phyloP scores from a whole-genome alignment of 169 alveolate genomes.

The Eimeria tenella region DNA sequence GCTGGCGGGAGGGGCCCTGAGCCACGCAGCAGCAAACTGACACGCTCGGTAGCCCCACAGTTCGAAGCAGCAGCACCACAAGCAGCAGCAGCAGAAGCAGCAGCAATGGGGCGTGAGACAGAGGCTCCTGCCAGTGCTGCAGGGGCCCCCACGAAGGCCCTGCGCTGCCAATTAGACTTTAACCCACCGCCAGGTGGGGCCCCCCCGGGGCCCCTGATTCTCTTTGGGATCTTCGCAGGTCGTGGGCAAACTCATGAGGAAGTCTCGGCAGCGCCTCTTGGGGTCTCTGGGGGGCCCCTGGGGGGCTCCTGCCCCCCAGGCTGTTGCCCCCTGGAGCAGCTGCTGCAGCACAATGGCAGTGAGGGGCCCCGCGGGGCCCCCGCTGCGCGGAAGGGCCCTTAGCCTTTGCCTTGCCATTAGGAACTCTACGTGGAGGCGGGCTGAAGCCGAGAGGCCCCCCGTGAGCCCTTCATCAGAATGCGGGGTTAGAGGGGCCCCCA shows the following conservation, averaged over 20 bases:
- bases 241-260: constrained; percentile 13
- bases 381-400: constrained; percentile 10
- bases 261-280: background rate
- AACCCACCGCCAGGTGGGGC: constrained; percentile 26
- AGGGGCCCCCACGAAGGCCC: no score
- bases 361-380: background rate
- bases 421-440: background rate
- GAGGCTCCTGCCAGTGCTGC: no score
- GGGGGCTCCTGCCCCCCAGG: background rate
- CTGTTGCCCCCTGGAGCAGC: background rate
- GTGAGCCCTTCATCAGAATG: background rate
- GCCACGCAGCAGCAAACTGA: constrained; percentile 13
- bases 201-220: constrained; percentile 46
- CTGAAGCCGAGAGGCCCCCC: background rate
- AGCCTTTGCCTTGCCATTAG: background rate
- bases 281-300: background rate
- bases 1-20: constrained; percentile 26
- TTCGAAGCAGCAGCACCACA: background rate
- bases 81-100: constrained; percentile 22
- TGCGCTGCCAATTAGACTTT: background rate
- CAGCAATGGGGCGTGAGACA: background rate
- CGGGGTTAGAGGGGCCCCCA: background rate
- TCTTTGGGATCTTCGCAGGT: constrained; percentile 29
- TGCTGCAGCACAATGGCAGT: constrained; percentile 12
- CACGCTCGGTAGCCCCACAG: background rate